These are phyloP conservation scores for Thymus quinquecostatus DNA, from an alignment of 257 asterid genomes.

Conservation along the genomic window DNA sequence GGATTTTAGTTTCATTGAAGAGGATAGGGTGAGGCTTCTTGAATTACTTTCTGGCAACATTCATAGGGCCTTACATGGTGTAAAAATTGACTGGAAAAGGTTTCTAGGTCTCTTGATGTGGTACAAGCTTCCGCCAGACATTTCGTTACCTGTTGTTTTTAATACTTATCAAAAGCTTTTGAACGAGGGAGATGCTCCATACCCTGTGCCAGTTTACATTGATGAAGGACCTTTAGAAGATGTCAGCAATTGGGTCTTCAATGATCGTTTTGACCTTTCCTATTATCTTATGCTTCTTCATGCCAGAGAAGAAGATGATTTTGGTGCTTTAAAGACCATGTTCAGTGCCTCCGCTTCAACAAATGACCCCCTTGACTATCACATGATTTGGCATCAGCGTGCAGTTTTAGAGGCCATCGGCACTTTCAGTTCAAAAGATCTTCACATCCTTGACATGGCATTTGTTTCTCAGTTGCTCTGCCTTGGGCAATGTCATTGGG, in stretches of 20 bases:
- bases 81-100: slow-evolving; percentile 94
- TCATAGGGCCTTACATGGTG: slow-evolving; percentile 65
- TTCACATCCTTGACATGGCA: slow-evolving; percentile 92
- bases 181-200: slow-evolving; percentile 82
- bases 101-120: slow-evolving; percentile 94
- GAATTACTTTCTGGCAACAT: slow-evolving; percentile 94
- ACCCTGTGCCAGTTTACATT: slow-evolving; percentile 91
- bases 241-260: slow-evolving; percentile 45
- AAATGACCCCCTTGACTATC: slow-evolving; percentile 96
- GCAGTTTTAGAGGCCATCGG: slow-evolving; percentile 94
- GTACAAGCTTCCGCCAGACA: slow-evolving; percentile 91
- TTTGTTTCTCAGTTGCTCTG: slow-evolving; percentile 88
- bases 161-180: slow-evolving; percentile 84
- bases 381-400: slow-evolving; percentile 99
- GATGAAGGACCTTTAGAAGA: slow-evolving; percentile 82
- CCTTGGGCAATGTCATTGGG: slow-evolving; percentile 96
- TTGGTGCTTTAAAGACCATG: slow-evolving; percentile 80
- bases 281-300: slow-evolving; percentile 97
- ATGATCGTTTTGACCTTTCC: slow-evolving; percentile 75
- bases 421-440: slow-evolving; percentile 82
- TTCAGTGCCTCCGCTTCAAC: slow-evolving; percentile 93
- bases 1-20: slow-evolving; percentile 87
- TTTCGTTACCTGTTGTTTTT: slow-evolving; percentile 70
- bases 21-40: slow-evolving; percentile 74
- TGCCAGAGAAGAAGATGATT: slow-evolving; percentile 77